These are phyloP conservation scores for Geotrichum phurueaensis DNA, from an alignment of 1,139 yeast genomes.

Conservation along the genomic window DNA sequence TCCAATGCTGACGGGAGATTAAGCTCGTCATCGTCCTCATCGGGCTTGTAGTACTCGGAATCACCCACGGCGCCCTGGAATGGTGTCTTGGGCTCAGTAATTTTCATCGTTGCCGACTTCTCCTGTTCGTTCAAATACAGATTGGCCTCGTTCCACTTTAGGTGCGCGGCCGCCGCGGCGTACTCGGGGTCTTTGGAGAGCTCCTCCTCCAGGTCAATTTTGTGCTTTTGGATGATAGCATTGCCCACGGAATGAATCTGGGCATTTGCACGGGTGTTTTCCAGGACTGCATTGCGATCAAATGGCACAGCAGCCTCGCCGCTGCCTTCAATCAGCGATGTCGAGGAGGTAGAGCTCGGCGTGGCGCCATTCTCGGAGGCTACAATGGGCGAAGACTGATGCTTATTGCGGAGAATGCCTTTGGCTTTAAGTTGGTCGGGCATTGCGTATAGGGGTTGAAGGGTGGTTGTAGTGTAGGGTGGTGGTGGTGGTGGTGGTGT, in stretches of 20 bases:
- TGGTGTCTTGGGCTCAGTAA: constrained; percentile 97
- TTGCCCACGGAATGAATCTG: constrained; percentile 33
- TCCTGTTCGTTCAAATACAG: constrained; percentile 62
- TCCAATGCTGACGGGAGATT: constrained; percentile 25
- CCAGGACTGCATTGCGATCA: constrained; percentile 44
- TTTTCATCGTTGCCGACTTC: constrained; percentile 69
- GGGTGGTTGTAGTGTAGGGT: too few relatives aligned
- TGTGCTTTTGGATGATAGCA: constrained; percentile 21
- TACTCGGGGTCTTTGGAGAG: constrained; percentile 1
- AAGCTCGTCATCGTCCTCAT: constrained; percentile 52
- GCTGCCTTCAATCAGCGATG: neutral
- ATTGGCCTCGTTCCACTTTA: constrained; percentile 72
- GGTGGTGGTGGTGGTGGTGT: too few relatives aligned
- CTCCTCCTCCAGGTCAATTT: constrained; percentile 16
- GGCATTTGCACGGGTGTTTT: constrained; percentile 44
- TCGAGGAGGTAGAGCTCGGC: neutral
- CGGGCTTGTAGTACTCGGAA: constrained; percentile 72
- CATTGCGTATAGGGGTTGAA: neutral
- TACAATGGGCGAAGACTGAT: neutral
- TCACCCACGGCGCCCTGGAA: constrained; percentile 91
- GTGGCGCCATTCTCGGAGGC: neutral
- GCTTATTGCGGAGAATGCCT: constrained; percentile 17
- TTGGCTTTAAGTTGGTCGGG: constrained; percentile 16
- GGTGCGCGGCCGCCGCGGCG: constrained; percentile 33
- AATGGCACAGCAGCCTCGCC: constrained; percentile 17